Base-by-base conservation (phyloP, 208 protist species). In the Novymonas esmeraldas region DNA sequence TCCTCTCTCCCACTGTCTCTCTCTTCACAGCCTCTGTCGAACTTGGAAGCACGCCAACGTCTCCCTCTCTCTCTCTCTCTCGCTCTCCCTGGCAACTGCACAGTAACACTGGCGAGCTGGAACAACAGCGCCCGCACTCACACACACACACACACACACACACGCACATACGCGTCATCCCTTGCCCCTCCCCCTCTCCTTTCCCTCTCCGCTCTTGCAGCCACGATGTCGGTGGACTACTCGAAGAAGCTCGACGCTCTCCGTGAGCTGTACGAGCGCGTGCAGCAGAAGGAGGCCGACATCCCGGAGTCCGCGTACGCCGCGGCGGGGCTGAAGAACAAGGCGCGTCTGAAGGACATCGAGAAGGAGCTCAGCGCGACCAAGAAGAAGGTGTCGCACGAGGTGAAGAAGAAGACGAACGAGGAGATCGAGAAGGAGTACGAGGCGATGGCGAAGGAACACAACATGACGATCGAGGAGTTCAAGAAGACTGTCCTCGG, bases 261-360 rank as follows among this genome's bases (percentile, higher is more conserved):
- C 28, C 85, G 85, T 31, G 68, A 84, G 58, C 70, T 94, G 26
- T 86, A 87, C 33, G 84, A 82, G 45, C 62, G 79, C 6, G 56
- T 93, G 61, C 74, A 87, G 74, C 73, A 81, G 48, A 93, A 94
- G 73, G 77, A 87, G 18, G 56, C 44, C 18, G 61, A 79, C 33
- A 68, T 87, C 29, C 78, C 78, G 5, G 72, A 75, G n/a, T 61
- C 36, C 11, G 45, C 79, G 45, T 92, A 84, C 71, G 57, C n/a
- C 16, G 64, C 56, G 24, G 91, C 86, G 16, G 87, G 87, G 22
- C 50, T 96, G 54, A 93, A 89, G 67, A 61, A 76, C 55, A 90
- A 90, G 52, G 73, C 83, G 20, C 91, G 91, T 48, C 51, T 97
- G 45, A 98, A 98, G 81, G 94, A 97, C 51, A 84, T 98, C 16